Evolutionary conservation across 2,329 filamentous ascomycete genomes (phyloP).

Genomic region (Cordyceps farinosa): DNA sequence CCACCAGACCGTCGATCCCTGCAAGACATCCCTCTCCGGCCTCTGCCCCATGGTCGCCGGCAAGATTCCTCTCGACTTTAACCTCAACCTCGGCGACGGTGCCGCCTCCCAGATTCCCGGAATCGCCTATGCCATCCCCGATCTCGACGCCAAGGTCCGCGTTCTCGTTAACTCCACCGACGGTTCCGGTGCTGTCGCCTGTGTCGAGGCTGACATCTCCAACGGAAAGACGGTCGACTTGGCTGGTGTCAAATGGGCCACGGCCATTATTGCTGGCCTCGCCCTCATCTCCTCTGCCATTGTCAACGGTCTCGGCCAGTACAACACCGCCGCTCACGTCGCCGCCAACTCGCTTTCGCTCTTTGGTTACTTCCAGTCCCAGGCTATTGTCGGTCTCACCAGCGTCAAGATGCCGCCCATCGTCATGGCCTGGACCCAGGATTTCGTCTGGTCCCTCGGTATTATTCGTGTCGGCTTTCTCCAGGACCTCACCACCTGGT

Average conservation of each 20-base stretch:
- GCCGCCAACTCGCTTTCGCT: constrained; percentile 89
- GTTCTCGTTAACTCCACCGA: constrained; percentile 74
- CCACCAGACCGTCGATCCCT: constrained; percentile 69
- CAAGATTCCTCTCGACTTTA: constrained; percentile 71
- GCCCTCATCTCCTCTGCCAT: constrained; percentile 82
- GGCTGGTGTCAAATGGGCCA: constrained; percentile 82
- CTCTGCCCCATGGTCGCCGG: constrained; percentile 91
- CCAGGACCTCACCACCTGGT: constrained; percentile 89
- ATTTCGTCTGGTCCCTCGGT: constrained; percentile 98
- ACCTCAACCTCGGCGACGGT: constrained; percentile 54
- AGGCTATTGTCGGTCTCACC: constrained; percentile 85
- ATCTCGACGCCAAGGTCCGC: constrained; percentile 81
- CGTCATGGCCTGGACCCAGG: constrained; percentile 89
- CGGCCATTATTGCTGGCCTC: constrained; percentile 81
- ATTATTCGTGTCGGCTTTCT: constrained; percentile 83
- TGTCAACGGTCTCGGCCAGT: constrained; percentile 85
- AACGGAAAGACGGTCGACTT: constrained; percentile 93
- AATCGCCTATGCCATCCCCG: constrained; percentile 85
- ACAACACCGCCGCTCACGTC: constrained; percentile 91
- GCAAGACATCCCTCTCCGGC: constrained; percentile 63
- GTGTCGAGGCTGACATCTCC: constrained; percentile 81
- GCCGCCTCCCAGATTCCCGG: constrained; percentile 67
- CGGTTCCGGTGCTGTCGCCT: constrained; percentile 65
- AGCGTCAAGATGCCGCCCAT: constrained; percentile 80
- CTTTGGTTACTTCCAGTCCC: constrained; percentile 91